phyloP scores from a whole-genome alignment of 805 yeast genomes.

The Candida jianshihensis region DNA sequence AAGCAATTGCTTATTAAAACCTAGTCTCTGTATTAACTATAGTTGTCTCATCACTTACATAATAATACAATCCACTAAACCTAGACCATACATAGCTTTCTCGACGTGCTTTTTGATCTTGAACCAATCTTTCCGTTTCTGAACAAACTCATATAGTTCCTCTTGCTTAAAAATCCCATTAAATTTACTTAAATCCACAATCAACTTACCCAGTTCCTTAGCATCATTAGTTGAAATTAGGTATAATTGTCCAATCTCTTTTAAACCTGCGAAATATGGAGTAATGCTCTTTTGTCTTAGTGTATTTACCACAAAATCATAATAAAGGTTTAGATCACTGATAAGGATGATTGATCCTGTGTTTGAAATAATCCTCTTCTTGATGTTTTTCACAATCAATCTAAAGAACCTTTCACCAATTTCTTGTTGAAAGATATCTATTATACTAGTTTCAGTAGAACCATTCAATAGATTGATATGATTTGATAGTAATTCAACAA shows the following conservation, averaged over 20 bases:
- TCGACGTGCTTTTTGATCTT: constrained; percentile 74
- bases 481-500: constrained; percentile 53
- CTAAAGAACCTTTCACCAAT: constrained; percentile 82
- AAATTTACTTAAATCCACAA: constrained; percentile 77
- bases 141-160: constrained; percentile 89
- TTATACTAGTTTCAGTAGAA: constrained; percentile 78
- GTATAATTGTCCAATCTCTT: constrained; percentile 79
- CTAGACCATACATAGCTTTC: constrained; percentile 90
- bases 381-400: constrained; percentile 68
- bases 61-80: constrained; percentile 67
- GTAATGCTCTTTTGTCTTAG: constrained; percentile 61
- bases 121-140: constrained; percentile 83
- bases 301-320: constrained; percentile 56
- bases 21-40: no score
- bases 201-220: constrained; percentile 74
- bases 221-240: constrained; percentile 69
- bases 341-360: constrained; percentile 80
- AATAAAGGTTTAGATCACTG: constrained; percentile 73
- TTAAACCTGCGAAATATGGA: constrained; percentile 72
- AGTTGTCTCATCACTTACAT: no score
- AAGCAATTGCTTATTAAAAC: no score
- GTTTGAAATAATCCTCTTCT: constrained; percentile 64
- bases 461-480: constrained; percentile 73
- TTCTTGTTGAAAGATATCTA: constrained; percentile 92
- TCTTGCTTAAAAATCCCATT: constrained; percentile 89